Conservation (phyloP, 179 eudicot genomes). For the Silene noctiflora region DNA sequence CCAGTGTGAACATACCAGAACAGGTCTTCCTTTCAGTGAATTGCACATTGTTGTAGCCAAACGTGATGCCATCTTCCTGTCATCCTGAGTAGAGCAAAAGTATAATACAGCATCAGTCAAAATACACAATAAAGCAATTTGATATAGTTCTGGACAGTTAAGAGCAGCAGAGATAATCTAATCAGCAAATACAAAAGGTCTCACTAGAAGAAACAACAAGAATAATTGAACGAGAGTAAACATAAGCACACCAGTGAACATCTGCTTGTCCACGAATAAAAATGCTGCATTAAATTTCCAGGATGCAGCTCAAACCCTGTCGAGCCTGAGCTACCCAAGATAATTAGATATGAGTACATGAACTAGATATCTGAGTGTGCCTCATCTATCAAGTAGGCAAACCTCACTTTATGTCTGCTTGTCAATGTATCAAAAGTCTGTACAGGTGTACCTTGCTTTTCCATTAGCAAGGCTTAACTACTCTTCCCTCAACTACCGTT, state of each 20-base stretch:
- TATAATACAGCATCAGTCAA: background rate
- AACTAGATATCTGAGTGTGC: background rate
- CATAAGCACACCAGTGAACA: background rate
- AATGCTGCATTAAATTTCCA: background rate
- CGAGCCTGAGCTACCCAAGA: background rate
- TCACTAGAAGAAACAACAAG: constrained; percentile 2
- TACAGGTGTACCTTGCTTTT: background rate
- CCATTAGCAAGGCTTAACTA: background rate
- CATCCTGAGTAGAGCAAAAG: constrained; percentile 58
- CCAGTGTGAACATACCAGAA: constrained; percentile 50
- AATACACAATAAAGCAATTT: background rate
- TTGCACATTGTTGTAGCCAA: constrained; percentile 81
- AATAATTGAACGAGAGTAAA: background rate
- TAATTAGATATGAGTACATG: background rate
- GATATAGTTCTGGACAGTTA: background rate
- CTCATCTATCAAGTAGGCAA: background rate
- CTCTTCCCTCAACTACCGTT: background rate
- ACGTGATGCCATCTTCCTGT: constrained; percentile 68
- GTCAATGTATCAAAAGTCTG: background rate
- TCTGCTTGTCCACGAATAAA: background rate
- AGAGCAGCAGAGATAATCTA: background rate
- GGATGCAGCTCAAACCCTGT: constrained; percentile 2
- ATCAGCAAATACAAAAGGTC: background rate
- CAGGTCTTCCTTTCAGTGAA: constrained; percentile 92
- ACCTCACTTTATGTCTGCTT: background rate